phyloP scores from a whole-genome alignment of 495 filamentous ascomycete species.

The Aspergillus leporis region DNA sequence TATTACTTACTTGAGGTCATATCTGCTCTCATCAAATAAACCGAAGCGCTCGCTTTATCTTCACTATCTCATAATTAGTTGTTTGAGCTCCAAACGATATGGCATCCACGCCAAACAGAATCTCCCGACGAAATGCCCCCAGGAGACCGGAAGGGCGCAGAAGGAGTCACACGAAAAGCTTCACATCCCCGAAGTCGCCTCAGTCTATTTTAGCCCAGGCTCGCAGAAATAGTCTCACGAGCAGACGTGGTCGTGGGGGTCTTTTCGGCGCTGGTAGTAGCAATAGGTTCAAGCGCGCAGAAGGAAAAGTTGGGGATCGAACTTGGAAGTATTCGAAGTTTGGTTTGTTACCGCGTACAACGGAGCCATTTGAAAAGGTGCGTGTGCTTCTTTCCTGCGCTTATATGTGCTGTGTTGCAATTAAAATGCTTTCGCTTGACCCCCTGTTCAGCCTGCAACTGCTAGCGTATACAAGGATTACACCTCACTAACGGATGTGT shows the following conservation, averaged over 20 bases:
- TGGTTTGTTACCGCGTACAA: conserved; percentile 15
- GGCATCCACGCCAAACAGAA: conserved; percentile 2
- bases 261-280: background rate
- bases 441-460: conserved; percentile 14
- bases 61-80: background rate
- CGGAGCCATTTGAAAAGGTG: conserved; percentile 25
- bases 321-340: conserved; percentile 15
- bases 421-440: background rate
- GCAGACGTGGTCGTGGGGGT: conserved; percentile 3
- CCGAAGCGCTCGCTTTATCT: background rate
- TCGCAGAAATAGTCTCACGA: conserved; percentile 8
- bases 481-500: conserved; percentile 8
- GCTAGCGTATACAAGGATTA: conserved; percentile 6
- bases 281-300: conserved; percentile 4
- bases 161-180: conserved; percentile 4
- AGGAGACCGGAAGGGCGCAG: conserved; percentile 6
- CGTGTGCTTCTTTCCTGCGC: background rate
- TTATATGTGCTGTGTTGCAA: background rate
- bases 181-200: conserved; percentile 14
- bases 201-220: conserved; percentile 13
- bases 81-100: background rate
- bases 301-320: conserved; percentile 5
- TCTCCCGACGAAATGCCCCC: conserved; percentile 4
- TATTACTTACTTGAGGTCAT: background rate
- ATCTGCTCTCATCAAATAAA: background rate